Conservation (phyloP, 768 basidiomycete species). For the Pulveroboletus sp. region DNA sequence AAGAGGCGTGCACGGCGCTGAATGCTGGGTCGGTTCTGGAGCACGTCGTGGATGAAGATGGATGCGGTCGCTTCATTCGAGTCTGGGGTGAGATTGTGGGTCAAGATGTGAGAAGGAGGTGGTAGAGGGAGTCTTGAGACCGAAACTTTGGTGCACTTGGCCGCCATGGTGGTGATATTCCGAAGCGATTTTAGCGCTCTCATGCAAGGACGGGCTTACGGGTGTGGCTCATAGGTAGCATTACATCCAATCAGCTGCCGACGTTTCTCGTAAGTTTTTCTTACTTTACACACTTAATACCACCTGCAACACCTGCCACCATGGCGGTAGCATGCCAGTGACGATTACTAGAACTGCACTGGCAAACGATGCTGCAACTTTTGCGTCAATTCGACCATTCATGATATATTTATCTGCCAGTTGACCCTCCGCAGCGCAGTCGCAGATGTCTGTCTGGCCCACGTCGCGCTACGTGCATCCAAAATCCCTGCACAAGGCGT, state of each 20-base stretch:
- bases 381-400: slow-evolving; percentile 32
- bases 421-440: slow-evolving; percentile 36
- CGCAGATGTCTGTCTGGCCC: slow-evolving; percentile 48
- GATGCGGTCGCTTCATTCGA: slow-evolving; percentile 48
- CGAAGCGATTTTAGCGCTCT: slow-evolving; percentile 8
- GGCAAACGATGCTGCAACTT: slow-evolving; percentile 40
- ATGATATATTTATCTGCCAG: slow-evolving; percentile 38
- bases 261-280: no score
- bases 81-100: slow-evolving; percentile 60
- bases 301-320: no score
- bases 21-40: slow-evolving; percentile 53
- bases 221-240: no score
- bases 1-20: slow-evolving; percentile 71
- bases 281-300: no score
- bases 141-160: slow-evolving; percentile 27
- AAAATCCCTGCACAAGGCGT: slow-evolving; percentile 50
- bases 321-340: no score
- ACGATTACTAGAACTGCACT: slow-evolving; percentile 32
- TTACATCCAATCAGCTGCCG: no score
- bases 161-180: slow-evolving; percentile 17
- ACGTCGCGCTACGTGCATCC: slow-evolving; percentile 42
- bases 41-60: slow-evolving; percentile 49
- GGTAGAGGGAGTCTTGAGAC: slow-evolving; percentile 50
- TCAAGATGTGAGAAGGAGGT: slow-evolving; percentile 38
- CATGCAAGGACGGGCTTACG: slow-evolving; percentile 19